phyloP scores from a whole-genome alignment of 139 green algal genomes.

The Coccomyxa sp. region DNA sequence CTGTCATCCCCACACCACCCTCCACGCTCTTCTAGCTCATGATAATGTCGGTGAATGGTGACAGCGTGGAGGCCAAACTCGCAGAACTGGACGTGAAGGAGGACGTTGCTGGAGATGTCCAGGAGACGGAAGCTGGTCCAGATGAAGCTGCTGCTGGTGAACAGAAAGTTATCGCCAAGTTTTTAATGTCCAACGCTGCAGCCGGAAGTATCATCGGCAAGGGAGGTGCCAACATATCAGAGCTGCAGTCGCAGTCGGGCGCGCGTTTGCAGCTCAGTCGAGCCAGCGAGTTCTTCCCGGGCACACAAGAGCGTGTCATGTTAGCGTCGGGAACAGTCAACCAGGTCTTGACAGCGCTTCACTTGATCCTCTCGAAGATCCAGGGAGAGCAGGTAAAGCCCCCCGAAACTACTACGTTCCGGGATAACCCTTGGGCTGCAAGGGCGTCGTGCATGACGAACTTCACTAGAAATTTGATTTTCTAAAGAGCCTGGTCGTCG shows the following conservation, averaged over 20 bases:
- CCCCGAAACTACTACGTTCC: neutral
- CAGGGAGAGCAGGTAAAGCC: constrained; percentile 25
- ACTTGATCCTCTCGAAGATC: constrained; percentile 75
- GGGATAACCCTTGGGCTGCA: constrained; percentile 11
- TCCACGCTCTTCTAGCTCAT: neutral
- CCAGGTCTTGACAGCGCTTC: constrained; percentile 64
- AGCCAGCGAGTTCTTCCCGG: constrained; percentile 51
- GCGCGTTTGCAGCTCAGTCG: constrained; percentile 68
- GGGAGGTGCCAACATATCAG: constrained; percentile 64
- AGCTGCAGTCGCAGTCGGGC: constrained; percentile 57
- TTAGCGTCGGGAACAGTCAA: constrained; percentile 65
- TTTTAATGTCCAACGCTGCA: constrained; percentile 65
- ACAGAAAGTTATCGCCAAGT: constrained; percentile 38
- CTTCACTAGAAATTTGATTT: too few species aligned
- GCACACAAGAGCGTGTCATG: constrained; percentile 70
- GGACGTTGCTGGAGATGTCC: neutral
- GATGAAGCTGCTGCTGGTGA: neutral
- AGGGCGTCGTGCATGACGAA: neutral
- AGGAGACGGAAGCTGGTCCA: neutral
- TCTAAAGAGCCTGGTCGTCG: too few species aligned
- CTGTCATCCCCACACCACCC: neutral
- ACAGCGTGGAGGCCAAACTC: neutral
- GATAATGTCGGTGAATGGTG: neutral
- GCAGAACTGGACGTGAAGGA: neutral
- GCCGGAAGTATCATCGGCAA: constrained; percentile 77